Evolutionary conservation across 106 monocot species (phyloP), one percentile per base, ranked within the genome.

Genomic region (Agapanthus africanus): DNA sequence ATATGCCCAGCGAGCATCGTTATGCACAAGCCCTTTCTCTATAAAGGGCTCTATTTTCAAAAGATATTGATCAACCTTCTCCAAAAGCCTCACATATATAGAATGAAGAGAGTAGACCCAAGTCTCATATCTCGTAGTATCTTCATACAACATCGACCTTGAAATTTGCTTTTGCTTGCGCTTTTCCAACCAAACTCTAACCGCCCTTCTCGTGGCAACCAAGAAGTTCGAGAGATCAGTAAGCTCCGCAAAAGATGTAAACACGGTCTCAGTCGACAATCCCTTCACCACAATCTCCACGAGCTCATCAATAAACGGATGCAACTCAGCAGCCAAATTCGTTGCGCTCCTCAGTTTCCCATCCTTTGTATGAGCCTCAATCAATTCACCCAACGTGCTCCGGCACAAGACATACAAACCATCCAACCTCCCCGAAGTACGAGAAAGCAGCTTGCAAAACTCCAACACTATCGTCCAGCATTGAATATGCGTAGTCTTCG

Each of bases 361-460:
- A 59, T 39, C 54, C 22, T 37, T 21, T 23, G 54, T 72, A 7
- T 42, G 5, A 18, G 69, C 66, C 23, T 86, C 30, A 46, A 87
- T 49, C 14, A 69, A 60, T 2, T 54, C 13, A 0, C 79, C 81
- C 2, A 88, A 47, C 5, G 72, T n/a, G 10, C 63, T 69, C 10
- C 94, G 75, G 54, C 88, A 90, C 10, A 66, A 22, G 16, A 72
- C 4, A 47, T 91, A 91, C 3, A 95, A 81, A 3, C 4, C 14
- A 37, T 95, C 87, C 6, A 25, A 46, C 70, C 36, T 79, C 28
- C 81, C 81, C 14, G 68, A 78, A 0, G 81, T 65, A 1, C 49
- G 60, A 1, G 49, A 51, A 1, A 95, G 72, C 70, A 91, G 56
- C 51, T 76, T 71, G 51, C 88, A 88, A 40, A 95, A 88, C 40